Conservation (phyloP, 345 rosid genomes). For the thale cress (Arabidopsis thaliana) region DNA sequence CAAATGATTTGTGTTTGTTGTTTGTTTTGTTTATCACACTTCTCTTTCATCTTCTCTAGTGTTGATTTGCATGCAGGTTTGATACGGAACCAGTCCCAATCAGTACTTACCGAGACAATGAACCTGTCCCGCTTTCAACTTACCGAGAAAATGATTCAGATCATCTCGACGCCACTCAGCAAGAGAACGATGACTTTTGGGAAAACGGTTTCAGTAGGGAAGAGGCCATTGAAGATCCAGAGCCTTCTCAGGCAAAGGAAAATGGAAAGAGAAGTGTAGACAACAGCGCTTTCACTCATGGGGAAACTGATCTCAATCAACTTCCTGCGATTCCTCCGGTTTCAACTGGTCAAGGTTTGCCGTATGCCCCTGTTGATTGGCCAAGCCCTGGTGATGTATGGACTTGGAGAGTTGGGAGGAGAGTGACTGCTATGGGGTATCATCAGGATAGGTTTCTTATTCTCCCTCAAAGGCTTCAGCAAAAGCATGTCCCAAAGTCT, state of each 20-base stretch:
- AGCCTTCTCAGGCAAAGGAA: conserved; percentile 25
- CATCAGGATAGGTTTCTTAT: conserved; percentile 65
- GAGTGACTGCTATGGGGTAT: conserved; percentile 60
- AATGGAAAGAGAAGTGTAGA: conserved; percentile 45
- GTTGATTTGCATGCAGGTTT: conserved; percentile 38
- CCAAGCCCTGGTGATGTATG: conserved; percentile 47
- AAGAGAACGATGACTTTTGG: conserved; percentile 46
- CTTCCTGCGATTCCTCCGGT: conserved; percentile 40
- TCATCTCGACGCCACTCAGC: conserved; percentile 32
- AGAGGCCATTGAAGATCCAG: conserved; percentile 26
- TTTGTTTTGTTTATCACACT: conserved; percentile 4
- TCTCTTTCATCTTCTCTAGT: conserved; percentile 13
- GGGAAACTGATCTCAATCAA: conserved; percentile 41
- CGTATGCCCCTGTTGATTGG: conserved; percentile 47
- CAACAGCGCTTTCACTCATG: conserved; percentile 38
- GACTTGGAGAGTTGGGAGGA: conserved; percentile 81
- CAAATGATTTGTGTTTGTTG: conserved; percentile 5
- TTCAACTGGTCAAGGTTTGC: conserved; percentile 44
- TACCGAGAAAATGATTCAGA: conserved; percentile 34
- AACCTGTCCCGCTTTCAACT: conserved; percentile 39
- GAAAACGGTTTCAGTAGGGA: conserved; percentile 43
- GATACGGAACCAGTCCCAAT: conserved; percentile 23
- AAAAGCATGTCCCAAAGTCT: conserved; percentile 32
- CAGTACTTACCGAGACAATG: conserved; percentile 25
- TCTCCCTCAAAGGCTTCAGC: conserved; percentile 61